Conservation (phyloP, 805 yeast species). For the Saturnispora dispora region DNA sequence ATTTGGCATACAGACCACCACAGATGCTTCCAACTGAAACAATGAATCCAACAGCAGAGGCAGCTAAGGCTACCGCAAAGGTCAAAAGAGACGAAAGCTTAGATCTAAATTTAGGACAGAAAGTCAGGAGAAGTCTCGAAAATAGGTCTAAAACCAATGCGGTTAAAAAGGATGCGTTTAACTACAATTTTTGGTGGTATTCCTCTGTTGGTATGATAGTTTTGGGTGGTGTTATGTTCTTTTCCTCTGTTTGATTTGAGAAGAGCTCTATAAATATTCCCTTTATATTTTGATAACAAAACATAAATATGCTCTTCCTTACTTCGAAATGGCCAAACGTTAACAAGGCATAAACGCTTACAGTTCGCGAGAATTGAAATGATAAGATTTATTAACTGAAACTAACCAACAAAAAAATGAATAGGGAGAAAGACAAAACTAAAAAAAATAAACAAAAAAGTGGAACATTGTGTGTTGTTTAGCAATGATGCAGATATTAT, state of each 20-base stretch:
- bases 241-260: conserved; percentile 5
- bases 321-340: neutral
- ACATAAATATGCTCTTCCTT: neutral
- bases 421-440: neutral
- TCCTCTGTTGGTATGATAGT: conserved; percentile 34
- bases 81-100: conserved; percentile 12
- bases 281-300: neutral
- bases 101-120: conserved; percentile 27
- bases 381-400: neutral
- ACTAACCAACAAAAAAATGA: neutral
- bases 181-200: conserved; percentile 51
- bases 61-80: conserved; percentile 13
- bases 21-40: conserved; percentile 92
- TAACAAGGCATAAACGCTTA: no score
- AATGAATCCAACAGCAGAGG: conserved; percentile 65
- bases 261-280: neutral
- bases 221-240: conserved; percentile 25
- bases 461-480: neutral
- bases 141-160: conserved; percentile 78
- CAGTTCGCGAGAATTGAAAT: neutral
- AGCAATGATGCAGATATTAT: neutral
- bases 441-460: conserved; percentile 1
- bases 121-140: conserved; percentile 66
- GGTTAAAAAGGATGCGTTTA: conserved; percentile 30
- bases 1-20: conserved; percentile 88